phyloP scores from a whole-genome alignment of 2,329 filamentous ascomycete species.

The Penicillium concentricum region DNA sequence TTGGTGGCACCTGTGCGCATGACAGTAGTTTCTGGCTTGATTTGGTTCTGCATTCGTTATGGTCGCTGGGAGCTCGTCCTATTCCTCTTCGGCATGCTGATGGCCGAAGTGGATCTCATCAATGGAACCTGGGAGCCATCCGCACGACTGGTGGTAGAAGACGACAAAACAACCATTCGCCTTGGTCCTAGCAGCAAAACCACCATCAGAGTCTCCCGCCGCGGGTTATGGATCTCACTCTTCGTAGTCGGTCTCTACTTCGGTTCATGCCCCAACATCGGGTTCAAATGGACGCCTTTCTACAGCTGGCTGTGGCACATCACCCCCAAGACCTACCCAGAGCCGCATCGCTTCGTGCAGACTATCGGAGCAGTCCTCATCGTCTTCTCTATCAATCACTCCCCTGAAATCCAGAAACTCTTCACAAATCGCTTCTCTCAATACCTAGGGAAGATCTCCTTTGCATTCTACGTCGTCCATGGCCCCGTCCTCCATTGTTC shows the following conservation, averaged over 20 bases:
- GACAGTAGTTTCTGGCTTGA: slow-evolving; percentile 31
- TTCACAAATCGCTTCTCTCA: slow-evolving; percentile 44
- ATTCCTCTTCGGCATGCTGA: slow-evolving; percentile 44
- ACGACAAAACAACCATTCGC: slow-evolving; percentile 23
- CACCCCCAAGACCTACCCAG: slow-evolving; percentile 42
- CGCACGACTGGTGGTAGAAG: background rate
- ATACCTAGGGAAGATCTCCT: slow-evolving; percentile 50
- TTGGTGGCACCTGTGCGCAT: slow-evolving; percentile 36
- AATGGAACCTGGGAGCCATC: slow-evolving; percentile 37
- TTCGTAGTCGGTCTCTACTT: slow-evolving; percentile 44
- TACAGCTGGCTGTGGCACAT: slow-evolving; percentile 41
- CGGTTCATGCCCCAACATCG: slow-evolving; percentile 43
- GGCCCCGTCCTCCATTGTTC: slow-evolving; percentile 45
- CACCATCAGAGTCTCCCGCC: slow-evolving; percentile 26
- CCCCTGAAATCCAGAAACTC: slow-evolving; percentile 41
- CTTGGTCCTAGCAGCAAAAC: slow-evolving; percentile 14
- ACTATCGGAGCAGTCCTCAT: slow-evolving; percentile 44
- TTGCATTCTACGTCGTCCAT: slow-evolving; percentile 50
- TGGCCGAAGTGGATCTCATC: slow-evolving; percentile 46
- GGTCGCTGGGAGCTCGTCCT: slow-evolving; percentile 46
- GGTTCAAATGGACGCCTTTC: slow-evolving; percentile 43
- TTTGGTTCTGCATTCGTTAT: slow-evolving; percentile 43
- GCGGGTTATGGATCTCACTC: slow-evolving; percentile 37
- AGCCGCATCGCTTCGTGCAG: slow-evolving; percentile 47
- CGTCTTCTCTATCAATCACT: slow-evolving; percentile 44